Evolutionary conservation across 768 basidiomycete genomes (phyloP).

Genomic region (Hirschioporus abietinus): DNA sequence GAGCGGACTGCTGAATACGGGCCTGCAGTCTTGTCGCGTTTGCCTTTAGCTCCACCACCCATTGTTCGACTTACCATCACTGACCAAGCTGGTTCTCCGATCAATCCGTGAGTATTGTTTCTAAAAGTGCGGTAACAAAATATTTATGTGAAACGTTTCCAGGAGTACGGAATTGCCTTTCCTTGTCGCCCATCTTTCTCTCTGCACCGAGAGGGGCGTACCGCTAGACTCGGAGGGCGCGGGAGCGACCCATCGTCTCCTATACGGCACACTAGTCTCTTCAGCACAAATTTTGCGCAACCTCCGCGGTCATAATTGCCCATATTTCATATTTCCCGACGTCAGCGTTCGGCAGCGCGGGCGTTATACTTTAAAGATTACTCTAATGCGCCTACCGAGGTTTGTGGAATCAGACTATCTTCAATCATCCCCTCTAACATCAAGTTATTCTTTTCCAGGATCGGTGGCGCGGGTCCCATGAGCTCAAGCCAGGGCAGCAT

Average conservation of each 20-base stretch:
- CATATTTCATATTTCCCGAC: slow-evolving; percentile 89
- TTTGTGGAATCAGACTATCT: slow-evolving; percentile 33
- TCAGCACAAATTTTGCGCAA: slow-evolving; percentile 77
- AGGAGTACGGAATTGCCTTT: slow-evolving; percentile 87
- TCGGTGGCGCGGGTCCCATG: slow-evolving; percentile 46
- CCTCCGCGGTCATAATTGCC: slow-evolving; percentile 71
- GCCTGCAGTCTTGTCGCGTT: slow-evolving; percentile 62
- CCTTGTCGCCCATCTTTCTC: slow-evolving; percentile 75
- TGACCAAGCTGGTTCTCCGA: slow-evolving; percentile 63
- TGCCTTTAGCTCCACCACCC: slow-evolving; percentile 80
- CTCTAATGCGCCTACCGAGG: slow-evolving; percentile 71
- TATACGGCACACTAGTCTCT: slow-evolving; percentile 85
- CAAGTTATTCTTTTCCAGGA: slow-evolving; percentile 27
- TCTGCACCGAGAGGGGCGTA: slow-evolving; percentile 67
- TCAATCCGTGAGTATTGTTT: slow-evolving; percentile 65
- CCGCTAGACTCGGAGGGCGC: slow-evolving; percentile 31
- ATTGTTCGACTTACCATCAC: slow-evolving; percentile 75
- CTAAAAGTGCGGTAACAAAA: slow-evolving; percentile 15
- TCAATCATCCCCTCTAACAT: neutral
- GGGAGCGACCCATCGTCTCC: slow-evolving; percentile 47
- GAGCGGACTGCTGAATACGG: slow-evolving; percentile 79
- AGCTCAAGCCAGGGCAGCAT: slow-evolving; percentile 50
- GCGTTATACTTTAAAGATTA: slow-evolving; percentile 68
- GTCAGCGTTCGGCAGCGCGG: slow-evolving; percentile 80
- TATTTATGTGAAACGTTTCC: slow-evolving; percentile 9